phyloP scores from a whole-genome alignment of 495 filamentous ascomycete species.

The Jackrogersella multiformis region DNA sequence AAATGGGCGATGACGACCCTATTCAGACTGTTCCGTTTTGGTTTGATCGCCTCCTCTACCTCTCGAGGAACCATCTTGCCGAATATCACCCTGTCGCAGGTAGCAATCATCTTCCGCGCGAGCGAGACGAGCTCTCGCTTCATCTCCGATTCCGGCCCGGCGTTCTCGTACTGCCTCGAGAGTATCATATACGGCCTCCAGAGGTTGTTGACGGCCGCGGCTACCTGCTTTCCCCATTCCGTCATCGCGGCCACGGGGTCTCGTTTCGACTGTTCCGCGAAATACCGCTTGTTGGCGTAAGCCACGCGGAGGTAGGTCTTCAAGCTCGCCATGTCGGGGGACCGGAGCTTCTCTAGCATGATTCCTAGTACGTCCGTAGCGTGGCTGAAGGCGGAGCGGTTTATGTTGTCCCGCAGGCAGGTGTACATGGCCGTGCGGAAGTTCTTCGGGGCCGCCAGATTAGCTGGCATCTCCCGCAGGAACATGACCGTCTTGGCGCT shows the following conservation, averaged over 20 bases:
- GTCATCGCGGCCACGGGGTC: slow-evolving; percentile 28
- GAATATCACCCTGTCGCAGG: slow-evolving; percentile 47
- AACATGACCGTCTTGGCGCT: slow-evolving; percentile 63
- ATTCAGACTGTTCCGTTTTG: slow-evolving; percentile 42
- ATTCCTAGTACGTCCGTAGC: slow-evolving; percentile 66
- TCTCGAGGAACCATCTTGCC: slow-evolving; percentile 35
- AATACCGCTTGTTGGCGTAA: slow-evolving; percentile 43
- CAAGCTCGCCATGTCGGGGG: slow-evolving; percentile 49
- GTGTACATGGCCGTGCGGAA: slow-evolving; percentile 76
- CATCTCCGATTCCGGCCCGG: slow-evolving; percentile 20
- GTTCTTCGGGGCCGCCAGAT: slow-evolving; percentile 56
- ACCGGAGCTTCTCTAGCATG: slow-evolving; percentile 63
- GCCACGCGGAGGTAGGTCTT: slow-evolving; percentile 53
- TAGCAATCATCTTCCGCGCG: slow-evolving; percentile 53
- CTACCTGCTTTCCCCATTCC: slow-evolving; percentile 48
- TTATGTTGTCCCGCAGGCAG: slow-evolving; percentile 76
- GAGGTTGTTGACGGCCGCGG: slow-evolving; percentile 50
- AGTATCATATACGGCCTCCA: slow-evolving; percentile 50
- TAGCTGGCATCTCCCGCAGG: slow-evolving; percentile 60
- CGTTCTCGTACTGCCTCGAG: slow-evolving; percentile 39
- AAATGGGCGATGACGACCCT: slow-evolving; percentile 33
- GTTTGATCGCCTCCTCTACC: slow-evolving; percentile 29
- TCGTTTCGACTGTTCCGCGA: slow-evolving; percentile 17
- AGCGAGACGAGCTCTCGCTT: slow-evolving; percentile 50
- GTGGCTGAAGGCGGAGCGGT: slow-evolving; percentile 65